Conservation (phyloP, 2,329 filamentous ascomycete species). For the Dryadomyces quercus-mongolicae region DNA sequence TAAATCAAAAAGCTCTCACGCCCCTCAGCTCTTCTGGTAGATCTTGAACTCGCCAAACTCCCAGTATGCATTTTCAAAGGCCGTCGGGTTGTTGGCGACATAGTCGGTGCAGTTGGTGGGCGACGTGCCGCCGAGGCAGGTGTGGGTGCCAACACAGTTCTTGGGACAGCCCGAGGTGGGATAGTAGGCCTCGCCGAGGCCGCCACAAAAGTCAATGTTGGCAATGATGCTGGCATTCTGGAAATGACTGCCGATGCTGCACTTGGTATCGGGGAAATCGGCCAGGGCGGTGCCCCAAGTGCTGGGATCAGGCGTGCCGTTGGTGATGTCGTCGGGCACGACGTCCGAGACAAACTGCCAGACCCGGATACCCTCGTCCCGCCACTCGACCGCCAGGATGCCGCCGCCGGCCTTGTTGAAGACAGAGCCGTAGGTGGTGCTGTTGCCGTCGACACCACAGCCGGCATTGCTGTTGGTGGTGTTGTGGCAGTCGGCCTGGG, state of each 20-base stretch:
- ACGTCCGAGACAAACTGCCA: constrained; percentile 43
- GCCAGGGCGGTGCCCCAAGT: constrained; percentile 50
- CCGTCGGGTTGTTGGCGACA: constrained; percentile 43
- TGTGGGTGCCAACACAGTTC: constrained; percentile 11
- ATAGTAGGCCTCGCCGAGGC: constrained; percentile 36
- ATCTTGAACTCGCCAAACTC: constrained; percentile 50
- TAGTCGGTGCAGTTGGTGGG: constrained; percentile 43
- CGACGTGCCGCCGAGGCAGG: constrained; percentile 12
- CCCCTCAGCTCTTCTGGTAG: constrained; percentile 28
- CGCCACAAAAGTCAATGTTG: constrained; percentile 54
- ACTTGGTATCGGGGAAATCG: constrained; percentile 53
- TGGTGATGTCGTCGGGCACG: constrained; percentile 39
- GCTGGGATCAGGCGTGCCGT: constrained; percentile 41
- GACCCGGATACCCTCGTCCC: constrained; percentile 46
- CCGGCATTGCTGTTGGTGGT: constrained; percentile 33
- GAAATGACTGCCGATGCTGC: constrained; percentile 47
- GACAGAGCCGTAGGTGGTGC: constrained; percentile 33
- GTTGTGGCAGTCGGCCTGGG: constrained; percentile 37
- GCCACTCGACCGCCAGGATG: constrained; percentile 49
- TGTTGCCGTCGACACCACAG: constrained; percentile 37
- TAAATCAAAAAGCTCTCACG: background rate
- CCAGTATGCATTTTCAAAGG: constrained; percentile 51
- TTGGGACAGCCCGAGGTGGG: constrained; percentile 28
- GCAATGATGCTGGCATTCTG: constrained; percentile 53
- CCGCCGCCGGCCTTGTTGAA: constrained; percentile 45